phyloP scores from a whole-genome alignment of 495 filamentous ascomycete species.

The Aspergillus diversus region DNA sequence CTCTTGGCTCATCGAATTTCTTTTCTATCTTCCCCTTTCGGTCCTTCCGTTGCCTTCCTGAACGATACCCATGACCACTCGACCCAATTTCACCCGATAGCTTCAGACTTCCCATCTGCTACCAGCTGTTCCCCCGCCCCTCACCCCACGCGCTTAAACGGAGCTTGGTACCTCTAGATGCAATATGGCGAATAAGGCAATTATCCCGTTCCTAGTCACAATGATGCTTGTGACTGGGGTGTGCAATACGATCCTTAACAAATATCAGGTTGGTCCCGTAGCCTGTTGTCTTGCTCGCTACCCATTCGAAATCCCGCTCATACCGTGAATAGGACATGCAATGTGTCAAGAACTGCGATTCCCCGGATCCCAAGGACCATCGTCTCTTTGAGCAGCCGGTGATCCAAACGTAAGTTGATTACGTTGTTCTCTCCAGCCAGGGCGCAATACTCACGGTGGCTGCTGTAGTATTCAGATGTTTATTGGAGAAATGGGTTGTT shows the following conservation, averaged over 20 bases:
- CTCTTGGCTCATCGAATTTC: neutral
- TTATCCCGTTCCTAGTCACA: slow-evolving; percentile 80
- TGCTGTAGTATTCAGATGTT: slow-evolving; percentile 77
- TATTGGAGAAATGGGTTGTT: slow-evolving; percentile 88
- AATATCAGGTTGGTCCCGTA: slow-evolving; percentile 72
- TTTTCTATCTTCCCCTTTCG: neutral
- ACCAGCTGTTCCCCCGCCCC: neutral
- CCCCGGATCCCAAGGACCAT: slow-evolving; percentile 61
- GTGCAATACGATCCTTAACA: slow-evolving; percentile 95
- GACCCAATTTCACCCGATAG: neutral
- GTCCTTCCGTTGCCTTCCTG: neutral
- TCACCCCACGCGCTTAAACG: neutral
- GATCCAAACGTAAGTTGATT: slow-evolving; percentile 74
- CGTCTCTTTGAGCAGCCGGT: slow-evolving; percentile 93
- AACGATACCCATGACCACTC: neutral
- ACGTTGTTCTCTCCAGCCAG: neutral
- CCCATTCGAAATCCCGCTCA: slow-evolving; percentile 3
- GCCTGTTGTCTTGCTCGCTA: neutral
- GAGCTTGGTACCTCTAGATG: neutral
- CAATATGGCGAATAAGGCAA: slow-evolving; percentile 58
- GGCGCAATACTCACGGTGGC: slow-evolving; percentile 16
- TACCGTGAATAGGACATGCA: slow-evolving; percentile 74
- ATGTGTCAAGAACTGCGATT: slow-evolving; percentile 89
- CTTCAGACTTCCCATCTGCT: neutral
- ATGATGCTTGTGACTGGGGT: slow-evolving; percentile 95